Conservation (phyloP, 495 filamentous ascomycete genomes). For the Jackrogersella minutella region DNA sequence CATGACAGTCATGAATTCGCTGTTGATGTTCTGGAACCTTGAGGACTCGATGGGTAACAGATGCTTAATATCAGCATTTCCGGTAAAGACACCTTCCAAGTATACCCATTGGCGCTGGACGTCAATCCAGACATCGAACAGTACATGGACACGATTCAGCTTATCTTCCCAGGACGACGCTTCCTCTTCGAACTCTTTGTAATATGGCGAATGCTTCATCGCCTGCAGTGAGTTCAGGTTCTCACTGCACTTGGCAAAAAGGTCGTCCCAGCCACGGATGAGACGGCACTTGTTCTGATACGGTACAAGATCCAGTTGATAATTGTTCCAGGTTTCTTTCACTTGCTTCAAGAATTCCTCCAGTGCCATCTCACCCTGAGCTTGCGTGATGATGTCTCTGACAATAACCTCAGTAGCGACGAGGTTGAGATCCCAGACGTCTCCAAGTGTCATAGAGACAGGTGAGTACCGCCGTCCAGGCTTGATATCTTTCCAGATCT, state of each 20-base stretch:
- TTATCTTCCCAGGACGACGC: conserved; percentile 97
- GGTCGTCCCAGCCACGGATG: conserved; percentile 97
- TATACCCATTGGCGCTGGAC: conserved; percentile 99
- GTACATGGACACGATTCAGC: conserved; percentile 92
- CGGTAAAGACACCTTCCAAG: conserved; percentile 96
- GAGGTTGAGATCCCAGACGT: conserved; percentile 97
- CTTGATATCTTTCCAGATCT: conserved; percentile 94
- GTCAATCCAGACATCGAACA: conserved; percentile 99
- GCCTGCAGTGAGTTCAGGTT: conserved; percentile 97
- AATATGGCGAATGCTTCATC: conserved; percentile 98
- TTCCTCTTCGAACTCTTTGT: conserved; percentile 98
- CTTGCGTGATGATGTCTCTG: conserved; percentile 90
- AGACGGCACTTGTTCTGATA: conserved; percentile 98
- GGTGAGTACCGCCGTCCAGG: conserved; percentile 90
- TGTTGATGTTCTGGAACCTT: conserved; percentile 98
- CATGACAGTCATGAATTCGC: conserved; percentile 96
- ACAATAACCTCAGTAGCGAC: conserved; percentile 84
- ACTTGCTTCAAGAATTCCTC: conserved; percentile 98
- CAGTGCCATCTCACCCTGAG: conserved; percentile 97
- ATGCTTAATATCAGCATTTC: conserved; percentile 99
- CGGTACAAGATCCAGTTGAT: conserved; percentile 90
- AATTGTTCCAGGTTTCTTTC: conserved; percentile 94
- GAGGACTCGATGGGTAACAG: conserved; percentile 94
- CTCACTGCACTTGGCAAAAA: conserved; percentile 98
- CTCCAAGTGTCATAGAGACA: conserved; percentile 91